phyloP scores from a whole-genome alignment of 2,329 filamentous ascomycete genomes.

The Ceratocystis lukuohia region DNA sequence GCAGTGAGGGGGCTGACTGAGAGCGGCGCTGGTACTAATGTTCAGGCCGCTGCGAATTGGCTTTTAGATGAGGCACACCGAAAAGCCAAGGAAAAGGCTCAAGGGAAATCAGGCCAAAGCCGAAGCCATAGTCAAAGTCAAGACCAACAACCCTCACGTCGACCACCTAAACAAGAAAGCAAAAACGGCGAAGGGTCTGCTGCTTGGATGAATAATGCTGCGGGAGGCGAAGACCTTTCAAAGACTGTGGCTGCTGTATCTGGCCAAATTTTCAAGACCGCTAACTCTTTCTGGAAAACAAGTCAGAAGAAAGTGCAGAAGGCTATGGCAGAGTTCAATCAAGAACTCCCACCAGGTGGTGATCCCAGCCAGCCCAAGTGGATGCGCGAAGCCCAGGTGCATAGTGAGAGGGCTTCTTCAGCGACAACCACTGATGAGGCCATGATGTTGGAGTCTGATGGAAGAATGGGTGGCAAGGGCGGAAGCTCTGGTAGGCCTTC shows the following conservation, averaged over 20 bases:
- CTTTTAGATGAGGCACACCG: constrained; percentile 82
- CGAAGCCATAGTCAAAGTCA: constrained; percentile 16
- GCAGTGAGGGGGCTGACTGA: constrained; percentile 67
- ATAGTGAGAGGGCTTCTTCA: constrained; percentile 24
- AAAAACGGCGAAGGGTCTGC: constrained; percentile 28
- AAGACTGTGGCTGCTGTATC: constrained; percentile 74
- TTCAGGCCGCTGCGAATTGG: constrained; percentile 79
- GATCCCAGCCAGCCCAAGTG: constrained; percentile 80
- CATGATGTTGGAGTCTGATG: constrained; percentile 60
- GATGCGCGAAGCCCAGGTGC: constrained; percentile 65
- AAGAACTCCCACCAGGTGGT: constrained; percentile 30
- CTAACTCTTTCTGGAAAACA: constrained; percentile 89
- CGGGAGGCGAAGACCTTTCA: constrained; percentile 50
- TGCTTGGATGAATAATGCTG: constrained; percentile 50
- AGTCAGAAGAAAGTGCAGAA: constrained; percentile 87
- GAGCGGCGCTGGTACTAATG: constrained; percentile 64
- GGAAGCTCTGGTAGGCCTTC: constrained; percentile 11
- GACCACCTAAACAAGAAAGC: constrained; percentile 19
- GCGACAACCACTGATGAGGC: constrained; percentile 54
- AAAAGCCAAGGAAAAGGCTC: constrained; percentile 60
- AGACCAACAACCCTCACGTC: constrained; percentile 17
- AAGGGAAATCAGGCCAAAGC: constrained; percentile 30
- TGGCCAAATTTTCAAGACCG: constrained; percentile 77
- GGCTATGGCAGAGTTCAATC: constrained; percentile 74
- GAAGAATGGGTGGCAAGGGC: constrained; percentile 32